Percentiles rank a stretch among this genome's conserved stretches.
These are phyloP conservation scores for Synchytrium microbalum DNA, from an alignment of 371 early-diverging fungal species.

Conservation along the genomic window DNA sequence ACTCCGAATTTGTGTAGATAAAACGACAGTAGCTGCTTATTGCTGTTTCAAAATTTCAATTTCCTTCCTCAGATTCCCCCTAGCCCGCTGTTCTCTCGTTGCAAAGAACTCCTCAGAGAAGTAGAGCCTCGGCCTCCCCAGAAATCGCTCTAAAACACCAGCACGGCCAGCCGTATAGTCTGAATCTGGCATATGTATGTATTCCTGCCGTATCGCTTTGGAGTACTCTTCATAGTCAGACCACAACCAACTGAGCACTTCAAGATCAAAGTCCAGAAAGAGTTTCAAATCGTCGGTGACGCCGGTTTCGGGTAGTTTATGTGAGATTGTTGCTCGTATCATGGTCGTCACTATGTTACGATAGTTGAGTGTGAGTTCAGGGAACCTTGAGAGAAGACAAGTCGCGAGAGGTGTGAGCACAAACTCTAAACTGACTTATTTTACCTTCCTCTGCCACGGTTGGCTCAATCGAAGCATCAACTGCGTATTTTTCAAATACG, in stretches of 20 bases:
- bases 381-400: not conserved
- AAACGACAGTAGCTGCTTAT: slow-evolving; percentile 4
- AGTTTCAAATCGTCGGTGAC: not conserved
- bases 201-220: slow-evolving; percentile 3
- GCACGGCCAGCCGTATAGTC: not conserved
- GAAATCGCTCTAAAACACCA: slow-evolving; percentile 5
- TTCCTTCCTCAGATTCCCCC: slow-evolving; percentile 5
- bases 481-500: slow-evolving; percentile 1
- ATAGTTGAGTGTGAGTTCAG: not conserved
- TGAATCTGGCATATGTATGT: not conserved
- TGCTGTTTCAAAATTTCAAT: slow-evolving; percentile 9
- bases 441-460: not conserved
- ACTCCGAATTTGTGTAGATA: slow-evolving; percentile 6
- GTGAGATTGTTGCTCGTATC: slow-evolving; percentile 10
- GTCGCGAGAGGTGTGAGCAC: not conserved
- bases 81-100: slow-evolving; percentile 5
- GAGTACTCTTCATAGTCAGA: slow-evolving; percentile 7
- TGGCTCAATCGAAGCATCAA: too few relatives aligned
- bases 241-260: not conserved
- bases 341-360: not conserved
- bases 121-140: slow-evolving; percentile 6
- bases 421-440: not conserved
- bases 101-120: slow-evolving; percentile 4
- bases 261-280: slow-evolving; percentile 5
- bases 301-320: not conserved